Base-by-base conservation (phyloP, 2,329 filamentous ascomycete species). In the Harringtonia lauricola region DNA sequence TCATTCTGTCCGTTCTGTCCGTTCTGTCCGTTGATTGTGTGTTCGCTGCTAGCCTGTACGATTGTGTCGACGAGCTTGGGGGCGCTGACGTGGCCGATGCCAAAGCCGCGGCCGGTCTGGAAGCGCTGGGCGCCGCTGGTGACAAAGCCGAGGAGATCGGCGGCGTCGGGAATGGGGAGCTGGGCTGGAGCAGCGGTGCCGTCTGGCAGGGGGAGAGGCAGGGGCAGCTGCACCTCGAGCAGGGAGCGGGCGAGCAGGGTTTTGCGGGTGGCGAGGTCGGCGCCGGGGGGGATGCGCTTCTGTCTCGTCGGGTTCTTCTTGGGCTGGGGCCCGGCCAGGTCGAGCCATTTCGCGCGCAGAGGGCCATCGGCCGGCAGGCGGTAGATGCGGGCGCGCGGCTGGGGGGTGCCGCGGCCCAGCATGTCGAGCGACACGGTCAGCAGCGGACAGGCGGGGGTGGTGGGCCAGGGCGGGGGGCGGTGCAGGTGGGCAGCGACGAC, bases 111-210 rank as follows among this genome's bases (percentile, higher is more conserved):
- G 0, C 90, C 92, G 50, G 83, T 77, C 2, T 77, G 75, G 2
- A 96, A 72, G 54, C 83, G 88, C 59, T 83, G 95, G 41, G 85
- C 82, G 0, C 90, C 92, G 1, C 83, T 83, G 2, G 88, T 95
- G 21, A 95, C 81, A 58, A 94, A 98, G 0, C 92, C 92, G 41
- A 96, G 76, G 13, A 96, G 68, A 58, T 95, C 85, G 19, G 74
- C 69, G 49, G 79, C 79, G 10, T 71, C 69, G 0, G 90, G 90
- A n/a, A 88, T 78, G 0, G 79, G 57, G 1, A 82, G 81, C 52
- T 86, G 77, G 0, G 57, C 62, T 71, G 58, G 49, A 63, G 59
- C 41, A 52, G 57, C 44, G 57, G 58, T 47, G 61, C 67, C 13
- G 56, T 10, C 26, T 54, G 4, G 57, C 52, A 30, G 56, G 55